Conservation (phyloP, 2,329 filamentous ascomycete species). For the Scedosporium minutisporum region DNA sequence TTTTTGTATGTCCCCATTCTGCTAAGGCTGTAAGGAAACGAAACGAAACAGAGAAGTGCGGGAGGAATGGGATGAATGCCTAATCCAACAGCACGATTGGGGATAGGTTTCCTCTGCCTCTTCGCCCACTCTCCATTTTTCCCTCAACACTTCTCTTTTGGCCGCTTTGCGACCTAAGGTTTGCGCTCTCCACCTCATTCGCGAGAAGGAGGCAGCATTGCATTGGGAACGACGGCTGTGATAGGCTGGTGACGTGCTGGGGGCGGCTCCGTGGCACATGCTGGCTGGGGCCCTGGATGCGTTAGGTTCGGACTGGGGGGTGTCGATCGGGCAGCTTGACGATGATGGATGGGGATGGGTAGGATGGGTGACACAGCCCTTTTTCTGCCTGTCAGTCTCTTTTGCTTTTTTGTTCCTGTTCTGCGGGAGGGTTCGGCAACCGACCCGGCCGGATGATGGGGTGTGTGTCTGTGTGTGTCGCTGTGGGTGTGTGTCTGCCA, state of each 20-base stretch:
- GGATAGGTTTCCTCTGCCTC: not conserved
- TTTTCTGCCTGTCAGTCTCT: not conserved
- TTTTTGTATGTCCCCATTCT: not conserved
- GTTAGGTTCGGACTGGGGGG: conserved; percentile 2
- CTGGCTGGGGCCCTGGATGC: not conserved
- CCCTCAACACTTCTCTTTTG: not conserved
- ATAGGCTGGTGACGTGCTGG: not conserved
- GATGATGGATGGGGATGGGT: not conserved
- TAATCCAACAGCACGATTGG: not conserved
- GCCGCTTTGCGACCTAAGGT: not conserved
- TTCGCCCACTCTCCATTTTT: not conserved
- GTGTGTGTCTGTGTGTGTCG: not conserved
- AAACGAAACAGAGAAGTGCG: not conserved
- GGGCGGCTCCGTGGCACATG: conserved; percentile 3
- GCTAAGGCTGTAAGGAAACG: not conserved
- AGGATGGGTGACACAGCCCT: not conserved
- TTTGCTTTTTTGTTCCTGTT: not conserved
- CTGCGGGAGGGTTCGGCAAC: not conserved
- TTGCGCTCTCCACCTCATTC: not conserved
- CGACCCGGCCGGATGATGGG: not conserved
- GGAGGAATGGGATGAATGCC: not conserved
- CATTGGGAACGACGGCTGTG: not conserved
- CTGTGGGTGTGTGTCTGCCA: not conserved
- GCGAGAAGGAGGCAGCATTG: not conserved
- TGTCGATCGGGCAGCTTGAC: conserved; percentile 1